phyloP scores from a whole-genome alignment of 2,329 filamentous ascomycete species.

The Microcyclospora tardicrescens region DNA sequence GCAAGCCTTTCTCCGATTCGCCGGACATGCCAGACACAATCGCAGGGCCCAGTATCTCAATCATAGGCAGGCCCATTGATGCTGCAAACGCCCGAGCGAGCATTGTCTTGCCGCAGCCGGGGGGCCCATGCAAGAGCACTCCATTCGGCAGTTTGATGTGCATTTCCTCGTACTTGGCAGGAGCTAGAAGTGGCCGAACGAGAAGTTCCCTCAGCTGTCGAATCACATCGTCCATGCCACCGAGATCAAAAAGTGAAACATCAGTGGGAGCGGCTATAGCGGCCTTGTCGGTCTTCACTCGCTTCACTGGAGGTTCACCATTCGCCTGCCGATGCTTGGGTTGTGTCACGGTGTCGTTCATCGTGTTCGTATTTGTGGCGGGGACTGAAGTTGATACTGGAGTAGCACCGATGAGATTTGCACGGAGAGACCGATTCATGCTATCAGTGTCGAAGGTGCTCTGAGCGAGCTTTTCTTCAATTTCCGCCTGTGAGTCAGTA shows the following conservation, averaged over 20 bases:
- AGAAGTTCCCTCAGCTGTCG: constrained; percentile 57
- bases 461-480: constrained; percentile 27
- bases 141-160: constrained; percentile 60
- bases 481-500: constrained; percentile 39
- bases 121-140: constrained; percentile 68
- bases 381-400: constrained; percentile 2
- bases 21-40: constrained; percentile 79
- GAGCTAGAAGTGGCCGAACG: constrained; percentile 57
- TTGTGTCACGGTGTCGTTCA: background rate
- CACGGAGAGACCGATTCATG: constrained; percentile 46
- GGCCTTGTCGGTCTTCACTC: constrained; percentile 42
- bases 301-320: constrained; percentile 55
- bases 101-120: constrained; percentile 77
- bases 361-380: background rate
- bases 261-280: constrained; percentile 48
- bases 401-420: constrained; percentile 10
- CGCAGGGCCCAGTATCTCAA: constrained; percentile 68
- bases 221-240: constrained; percentile 62
- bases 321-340: constrained; percentile 43
- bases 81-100: constrained; percentile 70
- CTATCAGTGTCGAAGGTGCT: constrained; percentile 29
- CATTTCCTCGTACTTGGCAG: constrained; percentile 51
- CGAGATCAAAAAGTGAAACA: constrained; percentile 57
- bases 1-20: constrained; percentile 75
- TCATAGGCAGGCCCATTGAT: constrained; percentile 61